Conservation (phyloP, 805 yeast species). For the Wickerhamiella vanderwaltii region DNA sequence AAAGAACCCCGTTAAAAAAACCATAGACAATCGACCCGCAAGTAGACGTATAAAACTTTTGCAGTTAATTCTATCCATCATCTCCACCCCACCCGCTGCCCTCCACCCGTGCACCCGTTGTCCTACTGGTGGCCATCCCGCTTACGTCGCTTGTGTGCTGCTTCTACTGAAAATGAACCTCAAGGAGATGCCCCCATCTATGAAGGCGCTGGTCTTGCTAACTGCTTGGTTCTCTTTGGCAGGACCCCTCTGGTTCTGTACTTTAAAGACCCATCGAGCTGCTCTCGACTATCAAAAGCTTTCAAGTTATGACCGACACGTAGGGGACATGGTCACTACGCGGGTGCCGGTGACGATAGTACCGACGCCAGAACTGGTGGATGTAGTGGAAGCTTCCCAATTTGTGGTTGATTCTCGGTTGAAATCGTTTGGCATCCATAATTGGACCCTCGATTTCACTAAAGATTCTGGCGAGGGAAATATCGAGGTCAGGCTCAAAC, state of each 20-base stretch:
- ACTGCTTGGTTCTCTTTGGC: conserved; percentile 20
- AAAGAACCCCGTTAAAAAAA: too few species aligned
- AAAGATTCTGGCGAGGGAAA: conserved; percentile 21
- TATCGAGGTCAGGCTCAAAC: conserved; percentile 31
- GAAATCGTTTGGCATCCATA: conserved; percentile 18
- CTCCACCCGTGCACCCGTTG: too few species aligned
- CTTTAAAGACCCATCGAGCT: conserved; percentile 55
- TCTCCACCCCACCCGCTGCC: too few species aligned
- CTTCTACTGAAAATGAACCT: too few species aligned
- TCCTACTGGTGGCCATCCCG: too few species aligned
- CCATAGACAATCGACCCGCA: too few species aligned
- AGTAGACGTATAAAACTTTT: too few species aligned
- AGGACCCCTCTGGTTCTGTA: conserved; percentile 44
- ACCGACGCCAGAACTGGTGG: conserved; percentile 48
- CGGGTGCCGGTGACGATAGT: conserved; percentile 26
- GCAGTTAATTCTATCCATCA: too few species aligned
- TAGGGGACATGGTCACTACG: conserved; percentile 22
- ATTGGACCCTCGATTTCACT: conserved; percentile 18
- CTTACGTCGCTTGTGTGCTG: too few species aligned
- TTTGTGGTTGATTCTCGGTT: conserved; percentile 33
- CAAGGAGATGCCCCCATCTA: conserved; percentile 9
- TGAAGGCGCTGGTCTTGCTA: conserved; percentile 4
- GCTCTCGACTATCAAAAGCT: conserved; percentile 41
- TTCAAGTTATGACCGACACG: conserved; percentile 24
- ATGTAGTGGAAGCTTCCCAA: conserved; percentile 45